Base-by-base conservation (phyloP, 2,329 filamentous ascomycete genomes). In the Ramularia endophylla region DNA sequence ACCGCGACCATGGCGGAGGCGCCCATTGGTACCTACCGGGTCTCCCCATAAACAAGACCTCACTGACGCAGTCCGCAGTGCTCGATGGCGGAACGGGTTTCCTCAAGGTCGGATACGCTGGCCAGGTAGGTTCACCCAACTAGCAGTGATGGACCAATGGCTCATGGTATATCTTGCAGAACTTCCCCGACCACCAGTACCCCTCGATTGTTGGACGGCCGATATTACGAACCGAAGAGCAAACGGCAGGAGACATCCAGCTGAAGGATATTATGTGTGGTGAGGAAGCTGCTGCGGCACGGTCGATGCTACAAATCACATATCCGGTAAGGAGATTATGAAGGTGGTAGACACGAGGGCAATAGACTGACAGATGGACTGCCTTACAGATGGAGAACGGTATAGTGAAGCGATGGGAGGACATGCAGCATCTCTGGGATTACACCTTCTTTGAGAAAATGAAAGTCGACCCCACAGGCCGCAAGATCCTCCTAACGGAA, bases 191-290 rank as follows among this genome's bases (percentile, higher is more conserved):
- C 72, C 87, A 94, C 70, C 90, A 97, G 71, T 97, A 89, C 70
- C 92, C 92, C 43, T 95, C 90, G 55, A 97, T 98, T 68, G 88
- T 98, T 66, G 92, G 92, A 64, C 87, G 92, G 57, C 92, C 92
- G 38, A 98, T 98, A 68, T 79, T 98, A 61, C 87, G 92, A 70
- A 89, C 89, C 49, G 92, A 98, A 74, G 92, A 98, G 70, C 72
- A 82, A 78, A 68, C 84, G 80, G 18, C 51, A 18, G 71, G 75
- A 48, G 78, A 82, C 58, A 76, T 83, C 51, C 72, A 82, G 55
- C 80, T 89, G 68, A 97, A 95, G 77, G 92, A 98, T 72, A 95
- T 98, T 65, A 98, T 98, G 92, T 97, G 90, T 70, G 92, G 92
- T 65, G 92, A 98, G 71, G 90, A 98, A 71, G 92, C 92, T 36